These are phyloP conservation scores for Aspergillus aculeatinus DNA, from an alignment of 2,329 filamentous ascomycete species.

Conservation along the genomic window DNA sequence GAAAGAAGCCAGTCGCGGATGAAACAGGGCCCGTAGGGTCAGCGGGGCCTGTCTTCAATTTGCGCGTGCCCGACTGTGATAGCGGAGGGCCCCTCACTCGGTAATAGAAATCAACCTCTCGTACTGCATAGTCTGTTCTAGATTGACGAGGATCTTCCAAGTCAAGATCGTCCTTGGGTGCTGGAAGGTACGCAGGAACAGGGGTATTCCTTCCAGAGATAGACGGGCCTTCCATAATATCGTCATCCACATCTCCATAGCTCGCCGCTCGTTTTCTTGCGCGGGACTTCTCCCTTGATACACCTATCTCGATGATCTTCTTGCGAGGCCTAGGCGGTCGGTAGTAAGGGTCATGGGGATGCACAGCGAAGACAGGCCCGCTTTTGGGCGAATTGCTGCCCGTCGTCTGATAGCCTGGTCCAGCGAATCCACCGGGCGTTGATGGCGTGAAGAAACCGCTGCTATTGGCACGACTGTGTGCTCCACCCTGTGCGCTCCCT, in stretches of 20 bases:
- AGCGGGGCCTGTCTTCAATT: constrained; percentile 87
- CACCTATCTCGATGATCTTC: constrained; percentile 58
- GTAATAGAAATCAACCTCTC: constrained; percentile 97
- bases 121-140: constrained; percentile 84
- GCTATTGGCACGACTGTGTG: constrained; percentile 55
- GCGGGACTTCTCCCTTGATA: constrained; percentile 45
- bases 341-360: constrained; percentile 77
- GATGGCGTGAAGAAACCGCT: constrained; percentile 67
- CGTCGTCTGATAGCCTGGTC: constrained; percentile 51
- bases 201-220: constrained; percentile 50
- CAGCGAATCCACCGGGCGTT: constrained; percentile 76
- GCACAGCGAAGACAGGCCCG: constrained; percentile 46
- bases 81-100: constrained; percentile 85
- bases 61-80: constrained; percentile 76
- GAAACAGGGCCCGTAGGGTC: constrained; percentile 91
- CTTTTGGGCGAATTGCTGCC: constrained; percentile 44
- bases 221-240: constrained; percentile 39
- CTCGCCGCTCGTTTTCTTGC: constrained; percentile 35
- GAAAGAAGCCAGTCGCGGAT: constrained; percentile 86
- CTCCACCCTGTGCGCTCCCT: constrained; percentile 48
- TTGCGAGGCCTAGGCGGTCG: constrained; percentile 74
- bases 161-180: constrained; percentile 55
- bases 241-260: constrained; percentile 34
- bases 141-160: constrained; percentile 51
- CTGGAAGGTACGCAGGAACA: constrained; percentile 55